Base-by-base conservation (phyloP, 306 rosid genomes). In the Vigna trinervia region DNA sequence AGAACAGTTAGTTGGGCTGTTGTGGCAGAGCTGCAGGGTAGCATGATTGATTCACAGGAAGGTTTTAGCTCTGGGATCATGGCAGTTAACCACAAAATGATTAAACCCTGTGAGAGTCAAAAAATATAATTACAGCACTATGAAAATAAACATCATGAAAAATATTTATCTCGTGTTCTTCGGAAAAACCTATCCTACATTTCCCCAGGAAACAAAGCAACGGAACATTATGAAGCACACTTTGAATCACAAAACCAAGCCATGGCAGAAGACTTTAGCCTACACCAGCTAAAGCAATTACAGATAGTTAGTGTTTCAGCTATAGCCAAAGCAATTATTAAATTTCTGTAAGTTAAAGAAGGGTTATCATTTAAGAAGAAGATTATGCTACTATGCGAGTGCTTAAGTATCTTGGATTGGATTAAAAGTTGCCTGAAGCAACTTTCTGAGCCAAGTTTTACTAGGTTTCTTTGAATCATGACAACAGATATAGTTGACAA, bases 51-150 rank as follows among this genome's bases (percentile, higher is more conserved):
- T 34, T 38, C 77, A 68, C 84, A 78, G 2, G 77, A 41, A 60
- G 91, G 84, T 80, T 34, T 83, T 32, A 85, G 80, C 14, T 78
- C 52, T 15, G 88, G 85, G 22, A 78, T 78, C 84, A 85, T 80
- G 20, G 91, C 83, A 39, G 91, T 87, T 78, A 72, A 75, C 85
- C 88, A 87, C 71, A 87, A 64, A 50, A 83, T 2, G 38, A 64
- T 71, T 70, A 81, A 67, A 57, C 91, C 91, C 91, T 83, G 72
- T 20, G 17, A 46, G 39, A 30, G 39, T 20, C 30, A 50, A 19
- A n/a, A 50, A 53, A 70, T n/a, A 73, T 56, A 17, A 62, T 15
- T 53, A 50, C 76, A 77, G 60, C 53, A 80, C 14, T 32, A 15
- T 1, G 34, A 12, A 14, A 54, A 34, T 47, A 71, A 30, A 5